Evolutionary conservation across 768 basidiomycete genomes (phyloP).

Genomic region (Termitomyces sp.): DNA sequence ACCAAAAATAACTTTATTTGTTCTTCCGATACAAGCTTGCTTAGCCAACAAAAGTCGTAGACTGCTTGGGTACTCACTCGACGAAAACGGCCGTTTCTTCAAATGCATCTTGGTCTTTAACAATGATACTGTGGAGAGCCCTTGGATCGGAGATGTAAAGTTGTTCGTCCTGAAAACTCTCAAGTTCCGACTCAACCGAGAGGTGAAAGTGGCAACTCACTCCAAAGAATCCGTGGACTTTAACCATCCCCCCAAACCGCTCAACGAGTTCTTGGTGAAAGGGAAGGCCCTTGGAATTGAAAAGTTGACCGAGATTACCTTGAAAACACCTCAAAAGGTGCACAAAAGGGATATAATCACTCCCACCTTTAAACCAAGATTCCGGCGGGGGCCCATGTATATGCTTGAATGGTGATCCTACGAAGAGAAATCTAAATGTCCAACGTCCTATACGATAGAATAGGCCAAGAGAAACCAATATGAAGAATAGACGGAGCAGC

Average conservation of each 20-base stretch:
- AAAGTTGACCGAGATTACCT: conserved; percentile 39
- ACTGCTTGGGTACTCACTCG: conserved; percentile 26
- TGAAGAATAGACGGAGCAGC: not conserved
- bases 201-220: conserved; percentile 18
- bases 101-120: conserved; percentile 43
- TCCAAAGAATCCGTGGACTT: conserved; percentile 41
- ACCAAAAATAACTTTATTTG: conserved; percentile 40
- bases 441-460: conserved; percentile 6
- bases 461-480: not conserved
- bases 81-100: conserved; percentile 40
- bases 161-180: conserved; percentile 33
- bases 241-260: conserved; percentile 37
- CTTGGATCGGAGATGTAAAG: conserved; percentile 44
- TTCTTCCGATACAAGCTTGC: conserved; percentile 18
- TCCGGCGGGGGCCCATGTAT: conserved; percentile 27
- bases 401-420: conserved; percentile 17
- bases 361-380: conserved; percentile 29
- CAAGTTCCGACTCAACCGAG: not conserved
- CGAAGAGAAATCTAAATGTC: conserved; percentile 5
- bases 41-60: not conserved
- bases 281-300: conserved; percentile 35
- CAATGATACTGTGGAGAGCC: conserved; percentile 40
- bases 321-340: not conserved
- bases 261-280: conserved; percentile 34
- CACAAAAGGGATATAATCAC: no score